phyloP scores from a whole-genome alignment of 352 stramenopile genomes.

The Pythium monospermum region DNA sequence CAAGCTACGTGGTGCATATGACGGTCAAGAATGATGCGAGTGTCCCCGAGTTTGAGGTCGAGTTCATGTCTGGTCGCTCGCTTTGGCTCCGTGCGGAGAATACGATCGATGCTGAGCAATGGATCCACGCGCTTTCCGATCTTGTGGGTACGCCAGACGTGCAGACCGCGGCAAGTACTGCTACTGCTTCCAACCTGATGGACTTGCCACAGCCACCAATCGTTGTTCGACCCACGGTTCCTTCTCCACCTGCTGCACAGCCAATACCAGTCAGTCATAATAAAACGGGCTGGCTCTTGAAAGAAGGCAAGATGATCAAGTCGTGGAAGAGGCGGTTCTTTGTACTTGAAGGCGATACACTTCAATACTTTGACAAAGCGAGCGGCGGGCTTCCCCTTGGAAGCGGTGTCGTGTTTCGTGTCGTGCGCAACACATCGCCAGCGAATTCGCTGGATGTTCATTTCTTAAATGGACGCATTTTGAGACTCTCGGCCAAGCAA shows the following conservation, averaged over 20 bases:
- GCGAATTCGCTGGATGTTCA: conserved; percentile 38
- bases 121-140: conserved; percentile 42
- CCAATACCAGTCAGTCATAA: conserved; percentile 13
- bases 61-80: conserved; percentile 45
- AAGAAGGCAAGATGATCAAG: conserved; percentile 36
- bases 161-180: conserved; percentile 2
- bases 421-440: conserved; percentile 30
- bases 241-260: too few relatives aligned
- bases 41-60: conserved; percentile 34
- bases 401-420: conserved; percentile 40
- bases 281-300: conserved; percentile 62
- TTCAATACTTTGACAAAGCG: conserved; percentile 52
- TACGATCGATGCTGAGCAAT: conserved; percentile 38
- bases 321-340: conserved; percentile 75
- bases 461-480: conserved; percentile 35
- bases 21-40: conserved; percentile 29
- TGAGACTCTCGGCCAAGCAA: conserved; percentile 45
- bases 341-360: conserved; percentile 38
- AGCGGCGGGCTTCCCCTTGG: conserved; percentile 28
- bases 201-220: conserved; percentile 9
- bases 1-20: conserved; percentile 48
- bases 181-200: too few relatives aligned
- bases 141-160: conserved; percentile 3
- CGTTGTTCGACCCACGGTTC: not conserved
- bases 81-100: conserved; percentile 47